Conservation (phyloP, 257 asterid species). For the Nicotiana undulata region DNA sequence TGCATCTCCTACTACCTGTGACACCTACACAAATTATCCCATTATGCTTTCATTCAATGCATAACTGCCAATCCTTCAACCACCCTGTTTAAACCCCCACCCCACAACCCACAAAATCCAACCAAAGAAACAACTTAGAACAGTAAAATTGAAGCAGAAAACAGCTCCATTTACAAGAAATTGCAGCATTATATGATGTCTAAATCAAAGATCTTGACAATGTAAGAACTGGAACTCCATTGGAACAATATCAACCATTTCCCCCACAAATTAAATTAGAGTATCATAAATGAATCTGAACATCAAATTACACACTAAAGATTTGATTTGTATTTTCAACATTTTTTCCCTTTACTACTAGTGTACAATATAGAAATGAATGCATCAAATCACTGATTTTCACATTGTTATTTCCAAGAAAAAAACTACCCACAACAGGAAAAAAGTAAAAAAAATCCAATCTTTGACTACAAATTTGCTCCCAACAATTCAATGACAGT, state of each 20-base stretch:
- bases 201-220: background rate
- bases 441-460: background rate
- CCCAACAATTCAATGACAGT: slow-evolving; percentile 7
- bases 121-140: background rate
- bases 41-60: background rate
- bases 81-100: background rate
- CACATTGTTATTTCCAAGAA: background rate
- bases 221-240: background rate
- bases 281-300: background rate
- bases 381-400: background rate
- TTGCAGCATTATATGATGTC: background rate
- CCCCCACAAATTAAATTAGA: background rate
- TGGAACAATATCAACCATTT: background rate
- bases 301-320: background rate
- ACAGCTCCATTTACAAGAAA: background rate
- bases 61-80: background rate
- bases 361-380: background rate
- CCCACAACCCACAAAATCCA: background rate
- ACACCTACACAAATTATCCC: slow-evolving; percentile 30
- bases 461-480: slow-evolving; percentile 5
- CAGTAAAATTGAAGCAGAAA: background rate
- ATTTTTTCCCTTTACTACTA: background rate
- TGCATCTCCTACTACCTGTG: slow-evolving; percentile 56
- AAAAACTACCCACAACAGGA: background rate
- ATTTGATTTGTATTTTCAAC: background rate